Conservation (phyloP, 2,329 filamentous ascomycete genomes). For the Scedosporium apiospermum region DNA sequence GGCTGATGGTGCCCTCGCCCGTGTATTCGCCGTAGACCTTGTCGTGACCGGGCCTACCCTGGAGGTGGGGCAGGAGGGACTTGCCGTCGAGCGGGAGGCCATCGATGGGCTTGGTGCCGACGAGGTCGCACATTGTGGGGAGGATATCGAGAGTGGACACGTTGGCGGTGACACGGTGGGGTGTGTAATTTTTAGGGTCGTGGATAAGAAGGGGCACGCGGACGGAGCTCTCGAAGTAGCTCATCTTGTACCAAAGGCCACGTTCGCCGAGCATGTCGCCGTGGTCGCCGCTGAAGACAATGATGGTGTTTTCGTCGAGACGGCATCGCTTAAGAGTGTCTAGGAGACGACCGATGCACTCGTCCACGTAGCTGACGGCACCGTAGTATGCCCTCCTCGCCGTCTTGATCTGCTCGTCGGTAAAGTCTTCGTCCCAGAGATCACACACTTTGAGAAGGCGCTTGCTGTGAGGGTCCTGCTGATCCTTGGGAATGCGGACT, state of each 20-base stretch:
- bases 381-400: slow-evolving; percentile 87
- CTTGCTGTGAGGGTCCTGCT: slow-evolving; percentile 81
- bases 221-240: slow-evolving; percentile 85
- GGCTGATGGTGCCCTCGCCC: slow-evolving; percentile 80
- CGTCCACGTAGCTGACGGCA: slow-evolving; percentile 87
- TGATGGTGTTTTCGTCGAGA: slow-evolving; percentile 75
- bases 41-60: slow-evolving; percentile 58
- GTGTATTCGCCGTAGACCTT: slow-evolving; percentile 95
- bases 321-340: slow-evolving; percentile 69
- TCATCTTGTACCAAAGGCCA: slow-evolving; percentile 96
- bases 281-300: slow-evolving; percentile 89
- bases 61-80: slow-evolving; percentile 70
- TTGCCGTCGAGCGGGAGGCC: slow-evolving; percentile 78
- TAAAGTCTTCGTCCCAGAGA: slow-evolving; percentile 74
- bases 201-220: slow-evolving; percentile 82
- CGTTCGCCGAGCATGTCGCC: slow-evolving; percentile 94
- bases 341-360: slow-evolving; percentile 78
- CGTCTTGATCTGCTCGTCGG: slow-evolving; percentile 74
- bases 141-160: slow-evolving; percentile 88
- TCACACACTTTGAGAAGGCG: slow-evolving; percentile 81
- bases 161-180: slow-evolving; percentile 70
- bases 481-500: slow-evolving; percentile 66
- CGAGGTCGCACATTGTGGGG: slow-evolving; percentile 78
- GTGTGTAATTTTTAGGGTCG: slow-evolving; percentile 64
- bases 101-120: slow-evolving; percentile 58